These are phyloP conservation scores for Lactifluus echinatus DNA, from an alignment of 768 basidiomycete species.

Conservation along the genomic window DNA sequence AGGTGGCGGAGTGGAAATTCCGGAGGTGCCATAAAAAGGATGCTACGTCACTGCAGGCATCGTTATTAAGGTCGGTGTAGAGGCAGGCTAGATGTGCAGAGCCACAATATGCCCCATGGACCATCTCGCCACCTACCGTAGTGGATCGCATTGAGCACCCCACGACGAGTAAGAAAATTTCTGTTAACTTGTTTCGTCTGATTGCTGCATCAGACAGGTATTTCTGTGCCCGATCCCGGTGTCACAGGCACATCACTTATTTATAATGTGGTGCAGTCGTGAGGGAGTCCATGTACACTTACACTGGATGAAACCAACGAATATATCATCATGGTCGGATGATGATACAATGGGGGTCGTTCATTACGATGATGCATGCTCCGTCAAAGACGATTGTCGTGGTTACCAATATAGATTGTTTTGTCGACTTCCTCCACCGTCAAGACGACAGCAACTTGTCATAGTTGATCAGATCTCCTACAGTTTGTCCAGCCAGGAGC, in stretches of 20 bases:
- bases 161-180: neutral
- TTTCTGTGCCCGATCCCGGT: neutral
- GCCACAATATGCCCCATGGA: too few species aligned
- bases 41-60: too few species aligned
- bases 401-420: neutral
- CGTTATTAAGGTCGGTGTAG: too few species aligned
- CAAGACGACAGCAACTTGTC: neutral
- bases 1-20: too few species aligned
- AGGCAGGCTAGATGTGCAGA: too few species aligned
- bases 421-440: neutral
- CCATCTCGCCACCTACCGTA: too few species aligned
- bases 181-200: neutral
- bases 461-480: neutral
- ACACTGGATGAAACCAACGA: neutral
- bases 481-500: neutral
- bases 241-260: neutral
- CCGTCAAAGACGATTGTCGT: neutral
- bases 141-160: too few species aligned
- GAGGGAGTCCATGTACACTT: neutral
- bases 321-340: neutral
- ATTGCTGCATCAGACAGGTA: neutral
- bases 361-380: neutral
- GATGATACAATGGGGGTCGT: neutral
- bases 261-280: neutral
- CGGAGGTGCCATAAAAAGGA: too few species aligned